Evolutionary conservation across 495 filamentous ascomycete genomes (phyloP), one percentile per base, ranked within the genome.

Genomic region (Zalerion maritima): DNA sequence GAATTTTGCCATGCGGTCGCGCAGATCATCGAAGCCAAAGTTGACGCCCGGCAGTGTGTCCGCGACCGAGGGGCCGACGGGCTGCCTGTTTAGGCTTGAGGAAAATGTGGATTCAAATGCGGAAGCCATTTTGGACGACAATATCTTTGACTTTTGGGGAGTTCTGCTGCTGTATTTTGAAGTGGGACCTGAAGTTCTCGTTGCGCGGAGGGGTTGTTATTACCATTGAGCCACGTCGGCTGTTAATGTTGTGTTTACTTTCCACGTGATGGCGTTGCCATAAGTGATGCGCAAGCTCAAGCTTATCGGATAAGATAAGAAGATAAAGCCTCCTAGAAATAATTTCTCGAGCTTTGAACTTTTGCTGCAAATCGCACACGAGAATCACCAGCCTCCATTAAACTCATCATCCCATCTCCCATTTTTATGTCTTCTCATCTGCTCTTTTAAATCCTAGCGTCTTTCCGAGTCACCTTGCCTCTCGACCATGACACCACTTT

Each of bases 11-110:
- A 97, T 96, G 55, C 83, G 76, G 39, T 83, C 82, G 53, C 86
- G 86, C 36, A 97, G 61, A 37, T 94, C 85, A 35, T 96, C 87
- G 55, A 96, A 96, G 34, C 83, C 84, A 52, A 96, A 94, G 55
- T 89, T 84, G 54, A 94, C 80, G 50, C 62, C 81, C 21, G 89
- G 89, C 6, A 94, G 71, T 8, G 73, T 73, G 52, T 89, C 82
- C 20, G 82, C 81, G 48, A 68, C 54, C 13, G 64, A 69, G 13
- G 52, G 49, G 23, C 50, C 54, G 10, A 40, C 45, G 6, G 54
- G 42, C 28, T 72, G 70, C 37, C 80, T 78, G 69, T 81, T 71
- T 19, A 65, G 61, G 58, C 73, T 81, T 18, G 71, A 76, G 1
- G 80, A 84, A 27, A 81, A 58, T 0, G 81, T 79, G 2, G 78